Evolutionary conservation across 2,329 filamentous ascomycete species (phyloP), one percentile per base, ranked within the genome.

Genomic region (Emmonsiellopsis sp.): DNA sequence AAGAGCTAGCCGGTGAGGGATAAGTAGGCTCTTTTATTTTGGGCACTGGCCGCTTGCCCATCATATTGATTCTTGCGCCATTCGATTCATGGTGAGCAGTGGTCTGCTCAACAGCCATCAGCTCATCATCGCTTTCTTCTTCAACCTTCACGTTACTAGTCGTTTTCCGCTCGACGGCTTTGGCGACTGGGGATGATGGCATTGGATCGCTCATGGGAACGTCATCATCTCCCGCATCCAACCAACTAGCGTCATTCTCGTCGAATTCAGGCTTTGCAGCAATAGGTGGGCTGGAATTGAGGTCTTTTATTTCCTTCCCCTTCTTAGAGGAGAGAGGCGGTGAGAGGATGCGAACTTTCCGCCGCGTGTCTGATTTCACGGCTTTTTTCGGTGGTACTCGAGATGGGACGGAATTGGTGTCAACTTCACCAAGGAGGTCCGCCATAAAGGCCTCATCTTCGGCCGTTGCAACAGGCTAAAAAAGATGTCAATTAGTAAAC

Each of bases 401-500:
- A 33, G 77, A 69, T 52, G 80, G 78, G 32, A 84, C 76, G 9
- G 82, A 73, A 63, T 93, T 95, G 49, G 82, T 81, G 65, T 96
- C 89, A 53, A 98, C 87, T 69, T 96, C 89, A 56, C 84, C 89
- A 1, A 98, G 81, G 2, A 98, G 78, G 63, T 85, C 83, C 14
- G 83, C 81, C 71, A 98, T 81, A 71, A 97, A 98, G 53, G 87
- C 86, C 54, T 89, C 86, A 63, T 97, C 92, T 60, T 88, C 92
- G 61, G 91, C 86, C 5, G 88, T 94, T 63, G 86, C 88, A 56
- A 83, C 75, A 43, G 82, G 80, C 88, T 90, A 55, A 32, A 27
- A 27, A 6, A 50, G 32, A 32, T 56, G 55, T 71, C 49, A 69
- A 62, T 14, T 51, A 56, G 62, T 52, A 59, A 53, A 5, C 14